Base-by-base conservation (phyloP, 2,329 filamentous ascomycete species). In the Aspergillus tubingensis region DNA sequence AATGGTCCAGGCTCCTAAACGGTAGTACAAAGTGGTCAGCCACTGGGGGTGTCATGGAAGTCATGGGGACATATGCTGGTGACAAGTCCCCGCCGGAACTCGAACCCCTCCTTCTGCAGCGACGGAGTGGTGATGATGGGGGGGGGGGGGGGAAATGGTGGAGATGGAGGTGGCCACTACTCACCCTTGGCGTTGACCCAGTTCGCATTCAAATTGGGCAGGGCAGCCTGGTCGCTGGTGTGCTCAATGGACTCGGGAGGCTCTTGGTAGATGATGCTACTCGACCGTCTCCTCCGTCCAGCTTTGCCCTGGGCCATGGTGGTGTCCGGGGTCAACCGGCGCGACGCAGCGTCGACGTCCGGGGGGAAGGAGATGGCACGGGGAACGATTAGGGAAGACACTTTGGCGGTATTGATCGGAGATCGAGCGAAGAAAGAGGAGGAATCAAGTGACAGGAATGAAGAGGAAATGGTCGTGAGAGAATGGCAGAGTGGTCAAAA, bases 171-270 rank as follows among this genome's bases (percentile, higher is more conserved):
- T 44, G 41, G 41, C 53, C 23, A 17, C 7, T 30, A 70, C 86
- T 80, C 81, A 98, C 95, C 95, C 87, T 99, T 99, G 72, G 93
- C 91, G 79, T 98, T 98, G 68, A 97, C 96, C 95, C 95, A 99
- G 81, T 97, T 91, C 69, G 95, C 92, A 79, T 99, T 99, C 74
- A 97, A 81, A 74, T 99, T 99, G 55, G 95, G 95, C 70, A 97
- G 83, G 39, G 91, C 91, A 59, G 92, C 91, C 83, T 98, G 95
- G 79, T 99, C 95, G 75, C 91, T 97, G 79, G 96, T 91, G 80
- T 97, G 95, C 83, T 99, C 95, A 74, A 97, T 88, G 59, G 94
- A 96, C 84, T 99, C 95, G 62, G 90, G 88, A 58, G 95, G 95
- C 79, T 99, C 95, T 75, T 96, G 93, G 80, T 98, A 98, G 80